Base-by-base conservation (phyloP, 345 rosid genomes). In the Citrus reticulata region DNA sequence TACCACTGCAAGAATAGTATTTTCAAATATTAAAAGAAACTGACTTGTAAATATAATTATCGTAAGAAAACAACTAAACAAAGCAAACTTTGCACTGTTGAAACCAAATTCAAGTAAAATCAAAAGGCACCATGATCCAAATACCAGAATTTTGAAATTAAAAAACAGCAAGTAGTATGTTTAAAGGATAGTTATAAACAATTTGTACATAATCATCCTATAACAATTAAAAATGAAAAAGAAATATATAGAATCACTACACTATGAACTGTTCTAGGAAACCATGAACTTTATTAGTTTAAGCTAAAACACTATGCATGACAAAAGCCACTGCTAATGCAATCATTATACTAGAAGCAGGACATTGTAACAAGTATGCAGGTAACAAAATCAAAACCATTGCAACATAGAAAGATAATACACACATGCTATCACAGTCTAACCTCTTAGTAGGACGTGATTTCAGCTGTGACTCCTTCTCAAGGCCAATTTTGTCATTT, bases 401-500 rank as follows among this genome's bases (percentile, higher is more conserved):
- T 17, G 4, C 22, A 39, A 22, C 34, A 67, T 35, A 60, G 7
- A 68, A 25, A 37, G 32, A 70, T 55, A 71, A 54, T 39, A 74
- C 7, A 16, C 24, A 51, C 25, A 67, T 30, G 32, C 42, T 51
- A 82, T 58, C 55, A 83, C 34, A 51, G 65, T n/a, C 49, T 81
- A 16, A 97, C 99, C 99, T 97, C 86, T 94, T 97, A 70, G 95
- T 73, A 78, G 99, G 98, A 61, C 98, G 98, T 29, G 97, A 91
- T 84, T 97, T 97, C 83, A 97, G 79, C 83, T 97, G 97, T 5
- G 98, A 92, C 85, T 97, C 99, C 83, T 95, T 95, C 88, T 95
- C 99, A 32, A 95, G 97, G 80, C 99, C 99, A 90, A 95, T 94
- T 86, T 95, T 95, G 88, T 93, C 99, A 84, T 95, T 95, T 83